Evolutionary conservation across 1,139 yeast species (phyloP), one percentile per base, ranked within the genome.

Genomic region (Scheffersomyces titani): DNA sequence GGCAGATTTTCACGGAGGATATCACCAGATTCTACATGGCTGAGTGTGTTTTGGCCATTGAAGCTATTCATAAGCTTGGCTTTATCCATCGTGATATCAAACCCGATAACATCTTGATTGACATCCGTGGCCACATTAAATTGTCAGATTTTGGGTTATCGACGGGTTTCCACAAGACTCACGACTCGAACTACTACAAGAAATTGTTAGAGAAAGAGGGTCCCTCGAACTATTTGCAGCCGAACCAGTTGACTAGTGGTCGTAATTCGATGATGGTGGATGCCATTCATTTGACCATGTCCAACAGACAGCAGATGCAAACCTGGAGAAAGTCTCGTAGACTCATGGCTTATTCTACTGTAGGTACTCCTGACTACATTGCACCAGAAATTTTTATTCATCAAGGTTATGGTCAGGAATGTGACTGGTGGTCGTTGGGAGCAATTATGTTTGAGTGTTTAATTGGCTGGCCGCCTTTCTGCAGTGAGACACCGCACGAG

Each of bases 391-490:
- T 96, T 62, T 96, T 94, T 67, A 81, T 93, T 54, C 96, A 94
- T 68, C 97, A 94, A 77, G 99, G 99, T 3, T 96, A 94, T 73
- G 98, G 99, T 19, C 98, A 93, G 75, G 98, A 94, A 71, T 96
- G 99, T 76, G 99, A 94, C 73, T 94, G 99, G 99, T 94, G 99
- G 99, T 92, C 98, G 5, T 78, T 94, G 49, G 99, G 99, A 30
- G 97, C 98, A 1, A 94, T 94, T 70, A 94, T 94, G 99, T 94
- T 91, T 76, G 99, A 94, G 78, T 94, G 99, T 79, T 80, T 94
- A 61, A 92, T 94, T 62, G 99, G 99, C 19, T 94, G 99, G 98
- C 99, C 99, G 21, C 99, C 99, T 56, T 94, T 94, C 75, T 96
- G 99, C 75, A 90, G 97, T 0, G 99, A 94, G 70, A 92, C 98